These are phyloP conservation scores for Rhododendron kiyosumense DNA, from an alignment of 148 eudicot genomes.

Conservation along the genomic window DNA sequence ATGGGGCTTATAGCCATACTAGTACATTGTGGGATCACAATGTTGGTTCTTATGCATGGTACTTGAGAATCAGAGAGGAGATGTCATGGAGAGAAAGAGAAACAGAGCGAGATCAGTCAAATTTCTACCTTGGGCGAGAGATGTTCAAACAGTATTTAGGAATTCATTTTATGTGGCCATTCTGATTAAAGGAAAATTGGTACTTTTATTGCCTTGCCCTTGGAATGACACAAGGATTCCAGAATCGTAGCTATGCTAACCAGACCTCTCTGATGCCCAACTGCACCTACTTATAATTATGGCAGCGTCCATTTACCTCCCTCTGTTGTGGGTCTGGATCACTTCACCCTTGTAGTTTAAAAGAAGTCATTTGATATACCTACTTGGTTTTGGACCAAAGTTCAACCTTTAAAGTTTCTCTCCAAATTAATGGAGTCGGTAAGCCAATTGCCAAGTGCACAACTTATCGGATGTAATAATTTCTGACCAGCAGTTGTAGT, in stretches of 20 bases:
- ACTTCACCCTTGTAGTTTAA: not conserved
- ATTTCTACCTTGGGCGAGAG: not conserved
- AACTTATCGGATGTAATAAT: not conserved
- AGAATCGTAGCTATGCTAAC: not conserved
- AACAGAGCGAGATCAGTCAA: not conserved
- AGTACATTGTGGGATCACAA: not conserved
- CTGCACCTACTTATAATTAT: too few species aligned
- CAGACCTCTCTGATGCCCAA: not conserved
- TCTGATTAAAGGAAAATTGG: not conserved
- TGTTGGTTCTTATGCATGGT: not conserved
- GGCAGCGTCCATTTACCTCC: not conserved
- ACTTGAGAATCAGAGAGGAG: not conserved
- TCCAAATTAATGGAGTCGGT: not conserved
- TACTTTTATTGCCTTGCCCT: not conserved
- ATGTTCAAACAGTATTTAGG: not conserved
- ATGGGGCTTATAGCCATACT: not conserved
- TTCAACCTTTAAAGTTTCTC: not conserved
- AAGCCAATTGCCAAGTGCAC: not conserved
- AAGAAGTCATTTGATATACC: too few species aligned
- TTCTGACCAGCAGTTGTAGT: not conserved
- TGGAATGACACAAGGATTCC: not conserved
- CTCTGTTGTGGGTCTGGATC: not conserved
- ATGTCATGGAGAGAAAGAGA: not conserved
- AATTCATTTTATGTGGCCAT: not conserved
- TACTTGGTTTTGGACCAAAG: not conserved